Evolutionary conservation across 1,284 basidiomycete genomes (phyloP), one percentile per base, ranked within the genome.

Genomic region (Psilocybe mexicana): DNA sequence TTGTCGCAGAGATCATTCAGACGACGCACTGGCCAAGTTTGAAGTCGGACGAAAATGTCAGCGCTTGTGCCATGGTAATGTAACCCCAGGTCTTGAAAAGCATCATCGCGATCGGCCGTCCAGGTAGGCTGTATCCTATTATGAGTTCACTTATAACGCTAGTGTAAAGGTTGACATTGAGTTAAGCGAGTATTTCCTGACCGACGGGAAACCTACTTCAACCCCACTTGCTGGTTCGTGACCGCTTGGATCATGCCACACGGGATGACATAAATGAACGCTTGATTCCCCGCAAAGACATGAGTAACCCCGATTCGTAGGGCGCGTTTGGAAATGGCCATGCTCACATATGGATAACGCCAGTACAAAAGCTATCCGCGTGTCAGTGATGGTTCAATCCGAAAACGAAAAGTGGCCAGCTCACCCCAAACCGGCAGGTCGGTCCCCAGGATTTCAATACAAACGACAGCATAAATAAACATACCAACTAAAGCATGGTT

Each of bases 211-310:
- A 35, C 46, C 14, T 24, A 55, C 54, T 77, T 85, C 18, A 84
- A 66, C 1, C 79, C 79, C 38, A 84, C 74, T 66, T 84, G 78
- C 60, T 84, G 79, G 67, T 81, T 83, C 12, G 81, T 82, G 57
- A 82, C 80, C 28, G 81, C 80, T 66, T 80, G 77, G 54, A 83
- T 82, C 77, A 87, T 84, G 18, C 84, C 86, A 54, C 85, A 78
- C 1, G 83, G 83, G 43, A 86, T 76, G 26, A 79, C 74, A 65
- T 84, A 87, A 18, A 79, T 63, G 69, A 80, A 80, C 3, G 76
- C 74, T 8, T 24, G 52, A 36, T 18, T 23, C 10, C 30, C 30
- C 30, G 8, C 30, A 8, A 33, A 35, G n/a, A 1, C 30, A 7
- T 25, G 7, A 42, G 43, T 36, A 8, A 33, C 30, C 30, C 18